phyloP scores from a whole-genome alignment of 2,329 filamentous ascomycete species.

The Ciborinia camelliae region DNA sequence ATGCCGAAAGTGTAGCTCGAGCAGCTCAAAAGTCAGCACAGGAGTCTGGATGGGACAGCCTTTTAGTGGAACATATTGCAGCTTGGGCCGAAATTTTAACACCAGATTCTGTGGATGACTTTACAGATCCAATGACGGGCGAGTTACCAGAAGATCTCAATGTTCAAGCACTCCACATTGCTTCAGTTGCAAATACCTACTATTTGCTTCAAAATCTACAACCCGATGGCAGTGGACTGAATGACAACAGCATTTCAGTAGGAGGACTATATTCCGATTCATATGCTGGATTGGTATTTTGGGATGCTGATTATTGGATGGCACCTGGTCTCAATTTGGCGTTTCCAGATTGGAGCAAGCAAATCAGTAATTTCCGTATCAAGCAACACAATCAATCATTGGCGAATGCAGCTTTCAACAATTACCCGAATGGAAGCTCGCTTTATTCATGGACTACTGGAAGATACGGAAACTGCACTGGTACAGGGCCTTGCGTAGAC shows the following conservation, averaged over 20 bases:
- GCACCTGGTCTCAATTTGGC: constrained; percentile 59
- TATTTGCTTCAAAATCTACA: constrained; percentile 51
- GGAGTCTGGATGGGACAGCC: constrained; percentile 51
- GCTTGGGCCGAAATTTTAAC: constrained; percentile 63
- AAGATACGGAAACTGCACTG: constrained; percentile 64
- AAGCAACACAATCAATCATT: constrained; percentile 57
- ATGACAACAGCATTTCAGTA: constrained; percentile 63
- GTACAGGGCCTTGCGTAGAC: constrained; percentile 61
- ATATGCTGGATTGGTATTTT: constrained; percentile 55
- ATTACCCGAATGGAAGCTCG: constrained; percentile 55
- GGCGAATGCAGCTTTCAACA: constrained; percentile 58
- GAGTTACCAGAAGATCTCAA: constrained; percentile 57
- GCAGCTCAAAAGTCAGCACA: constrained; percentile 51
- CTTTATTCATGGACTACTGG: constrained; percentile 68
- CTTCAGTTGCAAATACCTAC: constrained; percentile 52
- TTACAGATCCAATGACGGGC: constrained; percentile 53
- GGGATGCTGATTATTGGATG: constrained; percentile 43
- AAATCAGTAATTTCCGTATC: constrained; percentile 62
- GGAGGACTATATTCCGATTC: constrained; percentile 64
- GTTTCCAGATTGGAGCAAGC: constrained; percentile 58
- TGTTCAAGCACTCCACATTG: constrained; percentile 51
- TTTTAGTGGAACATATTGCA: constrained; percentile 53
- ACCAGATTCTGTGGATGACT: constrained; percentile 60
- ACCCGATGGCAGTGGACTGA: constrained; percentile 51
- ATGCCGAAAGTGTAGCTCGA: constrained; percentile 54